A percentile compares a stretch with the other conserved stretches of the same genome.
These are phyloP conservation scores for Themeda triandra DNA, from an alignment of 176 grass and related monocot species.

Conservation along the genomic window DNA sequence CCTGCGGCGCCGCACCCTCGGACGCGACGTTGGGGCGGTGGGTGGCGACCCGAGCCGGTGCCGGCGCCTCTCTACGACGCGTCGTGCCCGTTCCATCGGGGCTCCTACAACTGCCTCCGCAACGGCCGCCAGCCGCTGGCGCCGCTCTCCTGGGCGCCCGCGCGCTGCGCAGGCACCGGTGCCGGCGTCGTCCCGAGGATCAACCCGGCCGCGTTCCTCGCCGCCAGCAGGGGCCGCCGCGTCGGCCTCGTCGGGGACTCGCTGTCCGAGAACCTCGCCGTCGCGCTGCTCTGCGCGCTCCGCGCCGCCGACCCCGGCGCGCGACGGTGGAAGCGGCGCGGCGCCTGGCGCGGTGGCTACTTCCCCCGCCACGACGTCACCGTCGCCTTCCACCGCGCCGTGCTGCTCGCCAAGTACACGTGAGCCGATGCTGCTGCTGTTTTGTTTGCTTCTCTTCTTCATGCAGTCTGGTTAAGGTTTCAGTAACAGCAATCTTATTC, in stretches of 20 bases:
- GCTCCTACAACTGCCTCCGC: conserved; percentile 87
- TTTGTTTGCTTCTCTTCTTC: not conserved
- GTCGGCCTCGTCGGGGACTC: conserved; percentile 82
- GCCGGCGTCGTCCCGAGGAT: conserved; percentile 45
- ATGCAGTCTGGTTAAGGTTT: not conserved
- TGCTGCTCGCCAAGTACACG: conserved; percentile 84
- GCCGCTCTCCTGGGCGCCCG: conserved; percentile 67
- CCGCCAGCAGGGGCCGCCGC: conserved; percentile 31
- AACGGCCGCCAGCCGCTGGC: conserved; percentile 45
- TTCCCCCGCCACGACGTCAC: conserved; percentile 66
- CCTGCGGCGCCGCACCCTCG: conserved; percentile 51
- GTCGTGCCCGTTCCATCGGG: conserved; percentile 80
- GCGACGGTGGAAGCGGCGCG: conserved; percentile 77
- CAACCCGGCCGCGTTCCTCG: conserved; percentile 54
- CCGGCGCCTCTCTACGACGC: conserved; percentile 43
- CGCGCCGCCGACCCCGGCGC: conserved; percentile 49
- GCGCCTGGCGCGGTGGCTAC: conserved; percentile 82
- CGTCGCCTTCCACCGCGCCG: conserved; percentile 85
- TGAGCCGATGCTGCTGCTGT: conserved; percentile 18
- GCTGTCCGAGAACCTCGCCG: conserved; percentile 77
- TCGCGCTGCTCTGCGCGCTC: conserved; percentile 70
- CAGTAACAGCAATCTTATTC: not conserved
- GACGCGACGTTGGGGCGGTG: conserved; percentile 64
- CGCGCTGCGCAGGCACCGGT: conserved; percentile 55
- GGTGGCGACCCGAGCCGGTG: conserved; percentile 19